phyloP scores from a whole-genome alignment of 768 basidiomycete species.

The Pisolithus tinctorius region DNA sequence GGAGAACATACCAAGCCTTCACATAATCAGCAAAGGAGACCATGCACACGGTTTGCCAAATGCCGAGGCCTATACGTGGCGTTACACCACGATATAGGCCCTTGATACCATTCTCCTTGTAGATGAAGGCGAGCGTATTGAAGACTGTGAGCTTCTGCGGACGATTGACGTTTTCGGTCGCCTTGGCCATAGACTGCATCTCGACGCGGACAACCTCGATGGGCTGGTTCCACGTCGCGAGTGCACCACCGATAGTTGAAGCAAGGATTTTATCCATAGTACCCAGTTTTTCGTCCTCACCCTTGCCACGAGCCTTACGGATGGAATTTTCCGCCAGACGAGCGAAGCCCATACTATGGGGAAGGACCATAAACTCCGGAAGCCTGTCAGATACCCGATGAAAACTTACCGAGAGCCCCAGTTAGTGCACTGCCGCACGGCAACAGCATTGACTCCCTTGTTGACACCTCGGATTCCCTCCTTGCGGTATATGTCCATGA shows the following conservation, averaged over 20 bases:
- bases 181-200: constrained; percentile 99
- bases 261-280: constrained; percentile 83
- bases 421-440: constrained; percentile 88
- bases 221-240: constrained; percentile 99
- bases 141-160: constrained; percentile 89
- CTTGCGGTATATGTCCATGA: constrained; percentile 87
- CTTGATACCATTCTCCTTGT: constrained; percentile 93
- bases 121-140: constrained; percentile 90
- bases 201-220: constrained; percentile 97
- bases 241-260: constrained; percentile 85
- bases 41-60: constrained; percentile 99
- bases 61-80: constrained; percentile 90
- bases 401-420: constrained; percentile 77
- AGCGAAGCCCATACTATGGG: constrained; percentile 86
- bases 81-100: constrained; percentile 97
- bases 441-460: constrained; percentile 97
- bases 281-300: constrained; percentile 65
- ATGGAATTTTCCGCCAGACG: constrained; percentile 83
- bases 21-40: constrained; percentile 97
- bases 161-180: constrained; percentile 60
- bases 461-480: constrained; percentile 96
- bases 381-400: not conserved
- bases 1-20: constrained; percentile 59
- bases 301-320: constrained; percentile 70
- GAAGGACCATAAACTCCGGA: constrained; percentile 5